These are phyloP conservation scores for Yamadazyma aaseri DNA, from an alignment of 1,139 yeast species.

Conservation along the genomic window DNA sequence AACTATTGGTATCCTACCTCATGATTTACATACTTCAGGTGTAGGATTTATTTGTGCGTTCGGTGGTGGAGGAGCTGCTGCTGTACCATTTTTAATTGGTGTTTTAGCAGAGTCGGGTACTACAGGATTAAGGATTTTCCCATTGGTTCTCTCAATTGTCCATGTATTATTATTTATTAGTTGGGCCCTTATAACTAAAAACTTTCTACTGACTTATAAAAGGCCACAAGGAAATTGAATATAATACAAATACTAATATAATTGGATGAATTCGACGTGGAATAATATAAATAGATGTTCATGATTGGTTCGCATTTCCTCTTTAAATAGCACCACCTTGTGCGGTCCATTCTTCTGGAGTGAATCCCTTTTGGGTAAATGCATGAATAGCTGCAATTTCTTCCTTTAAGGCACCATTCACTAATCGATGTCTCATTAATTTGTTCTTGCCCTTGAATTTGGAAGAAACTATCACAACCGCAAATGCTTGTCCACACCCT, in stretches of 20 bases:
- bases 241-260: no score
- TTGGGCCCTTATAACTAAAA: slow-evolving; percentile 28
- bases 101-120: slow-evolving; percentile 38
- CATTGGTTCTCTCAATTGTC: slow-evolving; percentile 29
- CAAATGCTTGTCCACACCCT: slow-evolving; percentile 87
- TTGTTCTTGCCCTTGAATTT: slow-evolving; percentile 79
- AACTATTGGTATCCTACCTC: slow-evolving; percentile 62
- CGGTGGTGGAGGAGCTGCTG: slow-evolving; percentile 77
- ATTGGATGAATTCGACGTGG: no score
- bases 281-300: no score
- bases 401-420: slow-evolving; percentile 72
- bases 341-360: slow-evolving; percentile 67
- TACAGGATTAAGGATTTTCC: slow-evolving; percentile 33
- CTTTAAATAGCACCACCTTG: slow-evolving; percentile 30
- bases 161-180: slow-evolving; percentile 24
- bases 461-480: slow-evolving; percentile 75
- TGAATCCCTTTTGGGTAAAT: slow-evolving; percentile 85
- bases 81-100: slow-evolving; percentile 65
- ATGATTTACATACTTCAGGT: slow-evolving; percentile 60
- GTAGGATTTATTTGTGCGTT: slow-evolving; percentile 76
- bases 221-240: slow-evolving; percentile 5
- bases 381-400: slow-evolving; percentile 91
- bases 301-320: no score
- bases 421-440: slow-evolving; percentile 81
- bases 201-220: slow-evolving; percentile 18